phyloP scores from a whole-genome alignment of 1,139 yeast genomes.

The Zygoascus hellenicus region DNA sequence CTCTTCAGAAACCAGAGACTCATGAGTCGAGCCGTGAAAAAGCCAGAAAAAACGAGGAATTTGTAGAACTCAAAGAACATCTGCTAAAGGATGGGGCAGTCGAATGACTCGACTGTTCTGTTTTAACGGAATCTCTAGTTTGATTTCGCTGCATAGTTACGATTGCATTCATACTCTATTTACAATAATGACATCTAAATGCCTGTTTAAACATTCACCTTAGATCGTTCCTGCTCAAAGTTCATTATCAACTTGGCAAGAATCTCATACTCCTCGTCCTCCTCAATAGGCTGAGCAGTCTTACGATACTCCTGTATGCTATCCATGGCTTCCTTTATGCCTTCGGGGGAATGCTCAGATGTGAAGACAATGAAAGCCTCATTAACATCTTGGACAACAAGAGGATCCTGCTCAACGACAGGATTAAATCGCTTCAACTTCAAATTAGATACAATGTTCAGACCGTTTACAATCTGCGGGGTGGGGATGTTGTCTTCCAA shows the following conservation, averaged over 20 bases:
- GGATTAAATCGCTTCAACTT: conserved; percentile 47
- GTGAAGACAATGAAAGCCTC: conserved; percentile 48
- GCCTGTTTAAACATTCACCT: conserved; percentile 3
- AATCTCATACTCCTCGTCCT: conserved; percentile 18
- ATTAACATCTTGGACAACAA: conserved; percentile 38
- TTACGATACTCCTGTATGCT: conserved; percentile 41
- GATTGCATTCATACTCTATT: too few relatives aligned
- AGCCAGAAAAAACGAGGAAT: too few relatives aligned
- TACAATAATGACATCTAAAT: too few relatives aligned
- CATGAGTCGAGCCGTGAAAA: too few relatives aligned
- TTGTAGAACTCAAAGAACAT: too few relatives aligned
- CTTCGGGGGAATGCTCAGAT: conserved; percentile 43
- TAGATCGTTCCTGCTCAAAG: conserved; percentile 16
- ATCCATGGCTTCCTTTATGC: conserved; percentile 46
- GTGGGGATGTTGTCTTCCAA: conserved; percentile 48
- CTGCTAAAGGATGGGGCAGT: too few relatives aligned
- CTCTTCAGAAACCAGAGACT: too few relatives aligned
- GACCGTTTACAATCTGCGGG: conserved; percentile 60
- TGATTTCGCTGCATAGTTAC: too few relatives aligned
- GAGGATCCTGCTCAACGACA: conserved; percentile 17
- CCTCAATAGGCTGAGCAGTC: conserved; percentile 12
- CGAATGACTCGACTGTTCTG: too few relatives aligned
- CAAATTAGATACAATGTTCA: conserved; percentile 59
- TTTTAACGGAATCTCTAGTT: too few relatives aligned
- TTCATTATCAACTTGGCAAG: conserved; percentile 17